These are phyloP conservation scores for Leishmania martiniquensis DNA, from an alignment of 208 protist species.

Conservation along the genomic window DNA sequence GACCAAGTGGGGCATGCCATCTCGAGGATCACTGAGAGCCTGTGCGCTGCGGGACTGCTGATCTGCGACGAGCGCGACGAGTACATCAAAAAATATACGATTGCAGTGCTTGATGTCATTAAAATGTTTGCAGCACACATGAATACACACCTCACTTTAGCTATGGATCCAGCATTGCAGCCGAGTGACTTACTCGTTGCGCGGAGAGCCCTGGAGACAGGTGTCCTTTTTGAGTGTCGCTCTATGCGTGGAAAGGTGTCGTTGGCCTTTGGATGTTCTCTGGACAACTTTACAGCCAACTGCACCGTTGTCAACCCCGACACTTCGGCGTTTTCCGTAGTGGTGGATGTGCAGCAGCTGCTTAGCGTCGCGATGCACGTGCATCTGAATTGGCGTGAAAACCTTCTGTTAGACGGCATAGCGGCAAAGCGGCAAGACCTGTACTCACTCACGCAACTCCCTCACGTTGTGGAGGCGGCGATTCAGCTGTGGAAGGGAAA, in stretches of 20 bases:
- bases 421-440: slow-evolving; percentile 55
- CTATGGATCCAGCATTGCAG: slow-evolving; percentile 54
- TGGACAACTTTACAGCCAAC: slow-evolving; percentile 67
- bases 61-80: slow-evolving; percentile 47
- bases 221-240: slow-evolving; percentile 52
- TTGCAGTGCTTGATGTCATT: slow-evolving; percentile 43
- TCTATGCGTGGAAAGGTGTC: slow-evolving; percentile 26
- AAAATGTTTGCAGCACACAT: slow-evolving; percentile 54
- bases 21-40: slow-evolving; percentile 37
- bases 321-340: slow-evolving; percentile 53
- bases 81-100: slow-evolving; percentile 51
- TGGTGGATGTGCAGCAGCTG: slow-evolving; percentile 58
- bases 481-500: slow-evolving; percentile 73
- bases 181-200: slow-evolving; percentile 39
- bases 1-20: slow-evolving; percentile 51
- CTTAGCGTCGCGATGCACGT: slow-evolving; percentile 42
- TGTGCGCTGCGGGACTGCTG: slow-evolving; percentile 30
- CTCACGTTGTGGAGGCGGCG: slow-evolving; percentile 45
- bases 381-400: slow-evolving; percentile 38
- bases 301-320: slow-evolving; percentile 43
- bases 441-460: slow-evolving; percentile 44
- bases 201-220: slow-evolving; percentile 34
- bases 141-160: slow-evolving; percentile 41
- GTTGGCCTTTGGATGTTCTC: slow-evolving; percentile 67
- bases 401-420: slow-evolving; percentile 58